Conservation (phyloP, 305 asterid genomes). For the Coffea humblotiana region DNA sequence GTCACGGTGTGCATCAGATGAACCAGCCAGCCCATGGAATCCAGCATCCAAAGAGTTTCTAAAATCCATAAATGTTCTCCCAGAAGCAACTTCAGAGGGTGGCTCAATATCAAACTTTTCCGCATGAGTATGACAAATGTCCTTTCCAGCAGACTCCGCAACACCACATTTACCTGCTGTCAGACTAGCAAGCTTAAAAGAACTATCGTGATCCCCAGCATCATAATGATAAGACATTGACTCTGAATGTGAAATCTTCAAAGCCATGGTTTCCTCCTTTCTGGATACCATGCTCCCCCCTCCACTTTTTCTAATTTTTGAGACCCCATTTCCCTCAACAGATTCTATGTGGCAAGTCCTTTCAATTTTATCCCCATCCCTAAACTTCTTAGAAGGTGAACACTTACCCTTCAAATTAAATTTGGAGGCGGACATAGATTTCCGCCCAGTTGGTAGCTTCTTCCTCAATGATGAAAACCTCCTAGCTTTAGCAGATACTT, state of each 20-base stretch:
- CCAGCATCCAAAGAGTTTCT: slow-evolving; percentile 50
- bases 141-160: slow-evolving; percentile 31
- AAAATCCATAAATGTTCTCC: slow-evolving; percentile 40
- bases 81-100: slow-evolving; percentile 35
- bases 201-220: slow-evolving; percentile 28
- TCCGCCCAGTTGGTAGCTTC: slow-evolving; percentile 35
- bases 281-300: slow-evolving; percentile 24
- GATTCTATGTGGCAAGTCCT: slow-evolving; percentile 25
- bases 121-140: slow-evolving; percentile 32
- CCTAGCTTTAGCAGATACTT: slow-evolving; percentile 31
- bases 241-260: slow-evolving; percentile 30
- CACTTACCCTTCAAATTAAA: slow-evolving; percentile 37
- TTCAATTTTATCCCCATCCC: slow-evolving; percentile 25
- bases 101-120: slow-evolving; percentile 39
- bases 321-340: slow-evolving; percentile 35
- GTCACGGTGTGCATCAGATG: slow-evolving; percentile 34
- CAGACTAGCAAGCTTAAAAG: slow-evolving; percentile 28
- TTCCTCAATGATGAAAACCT: slow-evolving; percentile 56
- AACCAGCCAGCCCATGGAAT: slow-evolving; percentile 33
- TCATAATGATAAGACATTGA: slow-evolving; percentile 34
- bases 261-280: slow-evolving; percentile 33
- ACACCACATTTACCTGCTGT: slow-evolving; percentile 30
- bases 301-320: slow-evolving; percentile 37
- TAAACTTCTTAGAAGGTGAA: slow-evolving; percentile 36
- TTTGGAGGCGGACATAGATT: slow-evolving; percentile 40